A percentile compares a stretch with the other conserved stretches of the same genome.
These are phyloP conservation scores for Vicia sativa DNA, from an alignment of 306 rosid species.

Conservation along the genomic window DNA sequence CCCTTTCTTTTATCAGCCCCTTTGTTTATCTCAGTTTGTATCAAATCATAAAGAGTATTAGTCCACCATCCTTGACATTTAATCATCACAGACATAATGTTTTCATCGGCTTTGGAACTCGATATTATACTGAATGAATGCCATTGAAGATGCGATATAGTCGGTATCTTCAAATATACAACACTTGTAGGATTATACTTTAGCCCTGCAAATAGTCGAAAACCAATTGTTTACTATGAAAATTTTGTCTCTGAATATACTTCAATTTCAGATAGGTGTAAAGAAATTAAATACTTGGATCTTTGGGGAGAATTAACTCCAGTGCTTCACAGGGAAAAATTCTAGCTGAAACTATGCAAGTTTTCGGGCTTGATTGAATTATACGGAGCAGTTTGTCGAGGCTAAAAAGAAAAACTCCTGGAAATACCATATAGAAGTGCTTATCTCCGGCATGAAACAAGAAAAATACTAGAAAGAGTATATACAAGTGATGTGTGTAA, in stretches of 20 bases:
- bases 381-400: constrained; percentile 77
- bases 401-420: constrained; percentile 81
- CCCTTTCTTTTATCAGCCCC: constrained; percentile 49
- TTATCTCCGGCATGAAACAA: constrained; percentile 90
- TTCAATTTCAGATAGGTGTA: constrained; percentile 30
- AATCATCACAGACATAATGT: constrained; percentile 59
- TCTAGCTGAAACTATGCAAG: constrained; percentile 67
- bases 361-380: constrained; percentile 74
- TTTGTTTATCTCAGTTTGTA: constrained; percentile 53
- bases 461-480: constrained; percentile 75
- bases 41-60: constrained; percentile 61
- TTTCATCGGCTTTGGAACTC: constrained; percentile 61
- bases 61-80: constrained; percentile 91
- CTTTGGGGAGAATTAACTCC: constrained; percentile 75
- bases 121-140: constrained; percentile 91
- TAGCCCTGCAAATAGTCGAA: constrained; percentile 55
- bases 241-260: neutral
- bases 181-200: constrained; percentile 83
- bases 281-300: constrained; percentile 57
- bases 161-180: constrained; percentile 76
- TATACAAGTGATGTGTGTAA: constrained; percentile 82
- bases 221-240: constrained; percentile 3
- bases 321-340: constrained; percentile 68
- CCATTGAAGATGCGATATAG: constrained; percentile 82
- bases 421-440: constrained; percentile 78